A percentile compares a stretch with the other conserved stretches of the same genome.
phyloP scores from a whole-genome alignment of 169 alveolate genomes.

The Plasmodium fragile region DNA sequence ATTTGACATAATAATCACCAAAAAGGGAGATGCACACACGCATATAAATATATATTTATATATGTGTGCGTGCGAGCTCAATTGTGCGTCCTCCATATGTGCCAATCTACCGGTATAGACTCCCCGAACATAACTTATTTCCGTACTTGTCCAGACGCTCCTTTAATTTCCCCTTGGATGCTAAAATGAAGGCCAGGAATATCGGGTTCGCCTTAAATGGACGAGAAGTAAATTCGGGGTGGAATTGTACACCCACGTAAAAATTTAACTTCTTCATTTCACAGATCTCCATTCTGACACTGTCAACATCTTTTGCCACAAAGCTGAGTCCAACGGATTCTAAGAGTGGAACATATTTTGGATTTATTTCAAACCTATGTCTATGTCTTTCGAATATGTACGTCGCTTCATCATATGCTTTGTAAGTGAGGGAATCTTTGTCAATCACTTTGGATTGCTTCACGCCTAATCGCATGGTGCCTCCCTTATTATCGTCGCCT shows the following conservation, averaged over 20 bases:
- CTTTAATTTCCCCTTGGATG: slow-evolving; percentile 84
- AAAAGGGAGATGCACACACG: background rate
- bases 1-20: background rate
- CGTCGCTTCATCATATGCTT: slow-evolving; percentile 88
- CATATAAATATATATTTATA: background rate
- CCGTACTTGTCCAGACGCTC: slow-evolving; percentile 78
- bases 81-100: background rate
- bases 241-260: slow-evolving; percentile 95
- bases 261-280: slow-evolving; percentile 92
- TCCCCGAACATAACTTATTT: slow-evolving; percentile 82
- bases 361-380: slow-evolving; percentile 95
- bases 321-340: slow-evolving; percentile 92
- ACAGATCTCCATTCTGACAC: slow-evolving; percentile 92
- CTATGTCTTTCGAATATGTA: slow-evolving; percentile 95
- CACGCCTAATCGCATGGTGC: slow-evolving; percentile 96
- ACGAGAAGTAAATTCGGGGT: slow-evolving; percentile 95
- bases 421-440: slow-evolving; percentile 90
- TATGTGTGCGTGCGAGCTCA: background rate
- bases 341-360: slow-evolving; percentile 86
- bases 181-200: slow-evolving; percentile 88
- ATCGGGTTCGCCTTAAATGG: slow-evolving; percentile 92
- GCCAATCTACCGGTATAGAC: slow-evolving; percentile 22
- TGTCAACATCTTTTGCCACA: slow-evolving; percentile 91
- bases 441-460: slow-evolving; percentile 90
- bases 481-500: slow-evolving; percentile 86